A percentile compares a stretch with the other conserved stretches of the same genome.
phyloP scores from a whole-genome alignment of 2,329 filamentous ascomycete species.

The Xylariaceae sp. region DNA sequence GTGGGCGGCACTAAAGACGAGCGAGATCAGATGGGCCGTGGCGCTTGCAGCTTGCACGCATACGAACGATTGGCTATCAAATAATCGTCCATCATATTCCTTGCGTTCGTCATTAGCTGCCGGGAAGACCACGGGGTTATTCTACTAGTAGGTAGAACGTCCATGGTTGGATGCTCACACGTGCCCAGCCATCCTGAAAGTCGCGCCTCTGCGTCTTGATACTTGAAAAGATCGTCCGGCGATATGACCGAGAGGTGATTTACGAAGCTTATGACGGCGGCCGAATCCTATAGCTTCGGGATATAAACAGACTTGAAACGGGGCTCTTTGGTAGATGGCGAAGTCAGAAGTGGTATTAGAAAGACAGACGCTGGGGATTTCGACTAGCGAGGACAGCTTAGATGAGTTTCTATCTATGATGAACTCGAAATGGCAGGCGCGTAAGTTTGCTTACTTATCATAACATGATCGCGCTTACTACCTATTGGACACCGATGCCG shows the following conservation, averaged over 20 bases:
- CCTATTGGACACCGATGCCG: background rate
- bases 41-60: background rate
- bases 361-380: background rate
- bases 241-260: background rate
- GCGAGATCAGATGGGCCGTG: slow-evolving; percentile 1
- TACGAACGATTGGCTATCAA: slow-evolving; percentile 42
- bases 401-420: background rate
- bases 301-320: background rate
- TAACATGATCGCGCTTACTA: background rate
- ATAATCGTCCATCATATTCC: slow-evolving; percentile 47
- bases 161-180: slow-evolving; percentile 24
- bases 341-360: background rate
- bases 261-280: background rate
- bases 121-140: background rate
- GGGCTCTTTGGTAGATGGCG: background rate
- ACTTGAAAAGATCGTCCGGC: background rate
- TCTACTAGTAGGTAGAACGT: background rate
- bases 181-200: slow-evolving; percentile 8
- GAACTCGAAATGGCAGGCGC: background rate
- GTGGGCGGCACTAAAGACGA: slow-evolving; percentile 33
- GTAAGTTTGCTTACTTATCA: background rate
- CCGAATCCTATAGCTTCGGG: too few relatives aligned
- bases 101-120: slow-evolving; percentile 13
- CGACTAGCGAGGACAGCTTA: background rate
- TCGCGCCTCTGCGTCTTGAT: background rate